Evolutionary conservation across 306 rosid species (phyloP).

Genomic region (Castanospermum australe): DNA sequence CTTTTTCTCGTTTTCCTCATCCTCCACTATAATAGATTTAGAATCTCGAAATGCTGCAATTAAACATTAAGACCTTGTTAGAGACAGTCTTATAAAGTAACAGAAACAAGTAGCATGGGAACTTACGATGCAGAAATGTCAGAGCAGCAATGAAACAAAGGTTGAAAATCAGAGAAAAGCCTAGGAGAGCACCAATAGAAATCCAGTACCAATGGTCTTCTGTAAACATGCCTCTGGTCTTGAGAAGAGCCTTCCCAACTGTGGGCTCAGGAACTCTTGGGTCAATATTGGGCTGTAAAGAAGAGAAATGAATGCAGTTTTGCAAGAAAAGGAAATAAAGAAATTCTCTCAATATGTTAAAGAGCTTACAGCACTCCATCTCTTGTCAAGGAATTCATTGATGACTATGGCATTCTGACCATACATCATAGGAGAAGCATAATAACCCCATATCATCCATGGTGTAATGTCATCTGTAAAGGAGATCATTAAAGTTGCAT

Average conservation of each 20-base stretch:
- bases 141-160: conserved; percentile 49
- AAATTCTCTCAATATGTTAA: not conserved
- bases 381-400: conserved; percentile 86
- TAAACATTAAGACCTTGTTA: not conserved
- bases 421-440: conserved; percentile 89
- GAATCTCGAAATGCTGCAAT: conserved; percentile 62
- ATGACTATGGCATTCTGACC: conserved; percentile 91
- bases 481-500: conserved; percentile 16
- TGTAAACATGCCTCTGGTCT: conserved; percentile 57
- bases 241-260: conserved; percentile 70
- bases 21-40: conserved; percentile 51
- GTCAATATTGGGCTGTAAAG: conserved; percentile 43
- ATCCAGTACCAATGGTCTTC: conserved; percentile 81
- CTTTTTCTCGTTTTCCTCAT: conserved; percentile 20
- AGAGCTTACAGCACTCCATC: conserved; percentile 76
- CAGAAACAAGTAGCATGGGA: not conserved
- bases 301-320: conserved; percentile 17
- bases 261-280: conserved; percentile 45
- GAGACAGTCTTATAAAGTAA: not conserved
- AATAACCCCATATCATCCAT: conserved; percentile 94
- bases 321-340: conserved; percentile 7
- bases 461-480: conserved; percentile 67
- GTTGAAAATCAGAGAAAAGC: conserved; percentile 67
- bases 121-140: conserved; percentile 69
- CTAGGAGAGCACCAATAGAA: conserved; percentile 68